These are phyloP conservation scores for Apiotrichum siamense DNA, from an alignment of 1,284 basidiomycete genomes.

Conservation along the genomic window DNA sequence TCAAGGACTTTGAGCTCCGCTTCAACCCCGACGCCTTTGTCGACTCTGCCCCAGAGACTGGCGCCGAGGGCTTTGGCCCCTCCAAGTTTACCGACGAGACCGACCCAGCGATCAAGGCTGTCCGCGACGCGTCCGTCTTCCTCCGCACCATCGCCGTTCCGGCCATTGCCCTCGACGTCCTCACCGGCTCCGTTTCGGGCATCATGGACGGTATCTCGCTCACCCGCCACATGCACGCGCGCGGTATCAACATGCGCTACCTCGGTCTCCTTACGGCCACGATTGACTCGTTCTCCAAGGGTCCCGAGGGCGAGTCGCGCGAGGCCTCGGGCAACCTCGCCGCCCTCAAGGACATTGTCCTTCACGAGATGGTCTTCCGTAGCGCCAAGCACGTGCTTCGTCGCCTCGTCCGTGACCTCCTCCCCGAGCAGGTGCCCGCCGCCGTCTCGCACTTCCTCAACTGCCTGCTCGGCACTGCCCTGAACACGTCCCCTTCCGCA, in stretches of 20 bases:
- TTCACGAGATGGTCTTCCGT: slow-evolving; percentile 56
- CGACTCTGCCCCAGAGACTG: slow-evolving; percentile 29
- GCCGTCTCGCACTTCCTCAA: slow-evolving; percentile 56
- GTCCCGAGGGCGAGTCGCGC: slow-evolving; percentile 27
- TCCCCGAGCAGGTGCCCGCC: slow-evolving; percentile 44
- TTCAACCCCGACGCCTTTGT: slow-evolving; percentile 59
- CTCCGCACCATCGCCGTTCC: slow-evolving; percentile 51
- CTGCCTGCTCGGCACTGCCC: slow-evolving; percentile 52
- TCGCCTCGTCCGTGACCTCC: slow-evolving; percentile 41
- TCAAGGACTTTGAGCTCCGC: slow-evolving; percentile 50
- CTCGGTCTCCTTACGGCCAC: slow-evolving; percentile 50
- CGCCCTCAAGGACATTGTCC: slow-evolving; percentile 44
- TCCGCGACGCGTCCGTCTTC: slow-evolving; percentile 52
- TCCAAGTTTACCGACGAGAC: slow-evolving; percentile 49
- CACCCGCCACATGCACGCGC: slow-evolving; percentile 51
- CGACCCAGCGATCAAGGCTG: slow-evolving; percentile 51
- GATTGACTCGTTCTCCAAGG: slow-evolving; percentile 46
- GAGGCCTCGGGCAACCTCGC: slow-evolving; percentile 35
- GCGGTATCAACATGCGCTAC: slow-evolving; percentile 58
- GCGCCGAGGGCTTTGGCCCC: slow-evolving; percentile 18
- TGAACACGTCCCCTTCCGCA: slow-evolving; percentile 48
- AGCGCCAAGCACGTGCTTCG: slow-evolving; percentile 54
- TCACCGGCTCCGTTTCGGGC: slow-evolving; percentile 48
- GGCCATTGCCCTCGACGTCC: slow-evolving; percentile 50
- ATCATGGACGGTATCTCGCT: slow-evolving; percentile 52